Base-by-base conservation (phyloP, 352 stramenopile species). In the Thalassiosira gravida region DNA sequence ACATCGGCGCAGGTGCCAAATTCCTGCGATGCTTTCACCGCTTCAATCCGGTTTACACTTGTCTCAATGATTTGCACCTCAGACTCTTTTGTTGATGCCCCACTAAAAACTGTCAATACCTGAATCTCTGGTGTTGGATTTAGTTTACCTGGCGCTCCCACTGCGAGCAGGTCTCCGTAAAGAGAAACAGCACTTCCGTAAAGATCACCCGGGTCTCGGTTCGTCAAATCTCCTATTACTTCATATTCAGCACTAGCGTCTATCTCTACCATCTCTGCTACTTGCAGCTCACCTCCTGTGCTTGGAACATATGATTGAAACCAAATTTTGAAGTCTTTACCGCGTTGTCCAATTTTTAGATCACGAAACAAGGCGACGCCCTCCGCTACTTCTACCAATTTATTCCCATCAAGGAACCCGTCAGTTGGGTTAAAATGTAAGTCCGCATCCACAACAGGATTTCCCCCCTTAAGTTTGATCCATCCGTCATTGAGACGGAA, bases 1-100 rank as follows among this genome's bases (percentile, higher is more conserved):
- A 58, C 13, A 66, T 78, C 39, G 50, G 82, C 73, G 35, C 67
- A 87, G 27, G 76, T 86, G 35, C 70, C 79, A 56, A 92, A 88
- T 39, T 80, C 63, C 30, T 90, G 77, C 2, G 74, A 53, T 39
- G 80, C 77, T 20, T 52, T 80, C 14, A 86, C 53, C 18, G 75
- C 71, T 49, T 83, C 37, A 2, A 24, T 52, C 57, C 47, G 62
- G 35, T 88, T 75, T 18, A 88, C 24, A 61, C 63, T 78, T 16
- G 83, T 90, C 9, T 57, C 58, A 64, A 90, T 81, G 18, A 90
- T 86, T 75, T 90, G 83, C 44, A 90, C 53, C 75, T 90, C 83
- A 22, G 77, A 62, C 52, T 86, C 66, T 56, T 73, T 46, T 5
- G 56, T n/a, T 55, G 62, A 50, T 44, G 71, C 39, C 70, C 80